A percentile compares a stretch with the other conserved stretches of the same genome.
Evolutionary conservation across 352 stramenopile genomes (phyloP).

Genomic region (Globisporangium echinulatum): DNA sequence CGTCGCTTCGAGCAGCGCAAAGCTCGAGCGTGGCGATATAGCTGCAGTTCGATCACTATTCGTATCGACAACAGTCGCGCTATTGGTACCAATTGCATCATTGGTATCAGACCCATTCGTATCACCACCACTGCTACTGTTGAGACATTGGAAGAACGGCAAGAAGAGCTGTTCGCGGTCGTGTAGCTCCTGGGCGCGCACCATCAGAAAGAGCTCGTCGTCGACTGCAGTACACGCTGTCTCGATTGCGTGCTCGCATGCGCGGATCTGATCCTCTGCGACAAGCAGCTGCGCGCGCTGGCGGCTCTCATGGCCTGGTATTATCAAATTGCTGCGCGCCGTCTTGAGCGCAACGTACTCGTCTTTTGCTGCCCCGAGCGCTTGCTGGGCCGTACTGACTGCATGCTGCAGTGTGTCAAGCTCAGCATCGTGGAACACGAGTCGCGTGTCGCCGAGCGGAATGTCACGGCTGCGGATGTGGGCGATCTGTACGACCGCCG

Average conservation of each 20-base stretch:
- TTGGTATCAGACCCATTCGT: too few relatives aligned
- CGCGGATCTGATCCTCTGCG: conserved; percentile 65
- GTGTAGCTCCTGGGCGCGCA: conserved; percentile 46
- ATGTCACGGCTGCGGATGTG: conserved; percentile 31
- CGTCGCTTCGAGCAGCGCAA: conserved; percentile 36
- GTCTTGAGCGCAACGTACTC: conserved; percentile 60
- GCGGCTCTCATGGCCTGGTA: conserved; percentile 42
- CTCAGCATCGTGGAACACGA: conserved; percentile 61
- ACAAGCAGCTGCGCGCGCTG: conserved; percentile 64
- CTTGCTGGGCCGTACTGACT: conserved; percentile 38
- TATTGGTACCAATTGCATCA: too few relatives aligned
- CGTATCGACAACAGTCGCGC: too few relatives aligned
- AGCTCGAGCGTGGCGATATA: neutral
- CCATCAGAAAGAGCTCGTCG: conserved; percentile 68
- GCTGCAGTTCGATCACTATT: too few relatives aligned
- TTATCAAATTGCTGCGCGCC: conserved; percentile 24
- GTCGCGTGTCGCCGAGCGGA: conserved; percentile 39
- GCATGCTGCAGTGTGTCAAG: conserved; percentile 37
- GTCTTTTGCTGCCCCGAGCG: conserved; percentile 44
- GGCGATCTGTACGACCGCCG: conserved; percentile 26
- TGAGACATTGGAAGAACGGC: conserved; percentile 46
- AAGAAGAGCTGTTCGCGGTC: conserved; percentile 62
- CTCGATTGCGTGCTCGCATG: conserved; percentile 53
- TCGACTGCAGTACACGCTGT: conserved; percentile 41
- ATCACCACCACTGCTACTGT: neutral